Evolutionary conservation across 2,329 filamentous ascomycete species (phyloP).

Genomic region (Aspergillus candidus): DNA sequence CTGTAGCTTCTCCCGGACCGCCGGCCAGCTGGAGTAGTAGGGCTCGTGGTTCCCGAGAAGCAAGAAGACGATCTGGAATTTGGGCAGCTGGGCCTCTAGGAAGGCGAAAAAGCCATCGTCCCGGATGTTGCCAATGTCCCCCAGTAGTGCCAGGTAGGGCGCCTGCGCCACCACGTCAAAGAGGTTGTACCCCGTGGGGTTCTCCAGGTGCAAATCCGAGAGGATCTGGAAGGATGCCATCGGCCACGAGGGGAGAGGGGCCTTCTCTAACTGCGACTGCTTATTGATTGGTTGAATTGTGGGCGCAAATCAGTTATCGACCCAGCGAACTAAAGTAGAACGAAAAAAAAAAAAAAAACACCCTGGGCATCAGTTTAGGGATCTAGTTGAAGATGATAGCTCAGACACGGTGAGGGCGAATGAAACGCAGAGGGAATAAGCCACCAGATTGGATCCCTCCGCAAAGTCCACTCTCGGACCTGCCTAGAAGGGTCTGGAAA

Average conservation of each 20-base stretch:
- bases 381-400: not conserved
- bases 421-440: not conserved
- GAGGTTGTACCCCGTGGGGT: conserved; percentile 44
- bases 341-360: too few relatives aligned
- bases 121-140: conserved; percentile 50
- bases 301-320: too few relatives aligned
- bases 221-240: conserved; percentile 41
- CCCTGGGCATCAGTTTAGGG: not conserved
- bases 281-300: not conserved
- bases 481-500: too few relatives aligned
- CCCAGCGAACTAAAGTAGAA: too few relatives aligned
- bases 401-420: too few relatives aligned
- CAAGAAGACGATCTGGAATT: conserved; percentile 48
- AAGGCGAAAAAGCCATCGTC: conserved; percentile 44
- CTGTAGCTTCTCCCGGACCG: conserved; percentile 16
- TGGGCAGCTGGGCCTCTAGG: conserved; percentile 42
- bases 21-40: conserved; percentile 33
- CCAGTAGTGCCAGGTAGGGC: conserved; percentile 50
- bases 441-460: too few relatives aligned
- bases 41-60: conserved; percentile 55
- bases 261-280: conserved; percentile 1
- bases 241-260: conserved; percentile 1
- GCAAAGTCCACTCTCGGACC: too few relatives aligned
- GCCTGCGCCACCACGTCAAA: conserved; percentile 46
- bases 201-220: conserved; percentile 56